Conservation (phyloP, 2,329 filamentous ascomycete species). For the Chrysoporthe puriensis region DNA sequence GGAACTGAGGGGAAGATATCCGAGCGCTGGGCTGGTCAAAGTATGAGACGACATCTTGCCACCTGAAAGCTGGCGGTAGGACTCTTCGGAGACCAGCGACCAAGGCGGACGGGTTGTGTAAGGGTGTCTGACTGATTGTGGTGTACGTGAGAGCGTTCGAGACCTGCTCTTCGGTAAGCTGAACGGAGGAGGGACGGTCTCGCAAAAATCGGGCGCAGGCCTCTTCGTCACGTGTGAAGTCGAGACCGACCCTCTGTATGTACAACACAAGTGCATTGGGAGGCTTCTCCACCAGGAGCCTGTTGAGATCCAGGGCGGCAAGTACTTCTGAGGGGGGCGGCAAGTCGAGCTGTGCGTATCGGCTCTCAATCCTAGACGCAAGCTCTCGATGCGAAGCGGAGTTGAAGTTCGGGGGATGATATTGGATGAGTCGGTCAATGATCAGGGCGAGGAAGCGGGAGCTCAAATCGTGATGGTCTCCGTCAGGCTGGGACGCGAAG, state of each 20-base stretch:
- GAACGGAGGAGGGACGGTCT: slow-evolving; percentile 55
- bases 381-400: slow-evolving; percentile 73
- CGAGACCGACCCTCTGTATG: slow-evolving; percentile 75
- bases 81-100: slow-evolving; percentile 66
- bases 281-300: slow-evolving; percentile 64
- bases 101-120: slow-evolving; percentile 56
- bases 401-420: slow-evolving; percentile 85
- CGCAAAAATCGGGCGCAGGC: slow-evolving; percentile 60
- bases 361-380: slow-evolving; percentile 65
- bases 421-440: slow-evolving; percentile 83
- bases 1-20: slow-evolving; percentile 78
- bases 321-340: slow-evolving; percentile 67
- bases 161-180: slow-evolving; percentile 80
- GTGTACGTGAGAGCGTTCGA: slow-evolving; percentile 75
- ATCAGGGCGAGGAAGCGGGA: slow-evolving; percentile 76
- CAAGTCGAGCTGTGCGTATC: slow-evolving; percentile 68
- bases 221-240: slow-evolving; percentile 77
- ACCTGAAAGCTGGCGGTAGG: slow-evolving; percentile 65
- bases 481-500: slow-evolving; percentile 68
- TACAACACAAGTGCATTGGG: slow-evolving; percentile 63
- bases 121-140: slow-evolving; percentile 60
- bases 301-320: slow-evolving; percentile 69
- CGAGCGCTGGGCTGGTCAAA: slow-evolving; percentile 82
- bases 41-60: slow-evolving; percentile 73
- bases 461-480: slow-evolving; percentile 67